These are phyloP conservation scores for Fremontodendron californicum DNA, from an alignment of 345 rosid genomes.

Conservation along the genomic window DNA sequence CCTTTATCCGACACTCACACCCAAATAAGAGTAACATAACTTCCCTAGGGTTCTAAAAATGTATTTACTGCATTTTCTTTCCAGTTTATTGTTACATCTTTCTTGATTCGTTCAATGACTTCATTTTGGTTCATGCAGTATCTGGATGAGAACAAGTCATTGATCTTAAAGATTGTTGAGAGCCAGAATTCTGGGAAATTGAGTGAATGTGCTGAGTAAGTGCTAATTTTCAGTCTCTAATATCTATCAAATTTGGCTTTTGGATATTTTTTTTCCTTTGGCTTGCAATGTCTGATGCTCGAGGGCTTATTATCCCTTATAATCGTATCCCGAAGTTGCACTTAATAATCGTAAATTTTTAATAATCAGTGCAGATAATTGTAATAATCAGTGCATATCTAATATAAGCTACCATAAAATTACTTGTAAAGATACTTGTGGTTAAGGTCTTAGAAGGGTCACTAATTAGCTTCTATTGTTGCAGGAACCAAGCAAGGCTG, in stretches of 20 bases:
- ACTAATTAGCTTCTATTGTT: conserved; percentile 9
- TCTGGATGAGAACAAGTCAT: conserved; percentile 97
- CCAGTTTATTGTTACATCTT: neutral
- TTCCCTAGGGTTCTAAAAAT: neutral
- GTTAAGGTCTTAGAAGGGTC: neutral
- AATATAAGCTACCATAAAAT: neutral
- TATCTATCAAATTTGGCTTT: neutral
- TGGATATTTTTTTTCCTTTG: neutral
- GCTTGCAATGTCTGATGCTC: neutral
- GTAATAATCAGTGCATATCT: neutral
- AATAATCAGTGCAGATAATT: neutral
- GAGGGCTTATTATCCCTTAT: neutral
- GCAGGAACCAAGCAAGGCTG: conserved; percentile 93
- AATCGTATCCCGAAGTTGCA: neutral
- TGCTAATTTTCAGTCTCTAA: neutral
- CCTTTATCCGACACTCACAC: no score
- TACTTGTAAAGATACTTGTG: neutral
- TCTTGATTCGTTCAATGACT: conserved; percentile 5
- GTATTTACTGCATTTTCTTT: neutral
- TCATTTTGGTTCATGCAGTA: conserved; percentile 49
- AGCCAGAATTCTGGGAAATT: conserved; percentile 95
- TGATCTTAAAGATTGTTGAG: conserved; percentile 98
- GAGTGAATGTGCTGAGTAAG: conserved; percentile 97
- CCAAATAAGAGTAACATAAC: no score
- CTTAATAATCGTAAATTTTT: no score